Percentiles rank a stretch among this genome's conserved stretches.
Evolutionary conservation across 2,329 filamentous ascomycete species (phyloP).

Genomic region (Pleoardoris graminearum): DNA sequence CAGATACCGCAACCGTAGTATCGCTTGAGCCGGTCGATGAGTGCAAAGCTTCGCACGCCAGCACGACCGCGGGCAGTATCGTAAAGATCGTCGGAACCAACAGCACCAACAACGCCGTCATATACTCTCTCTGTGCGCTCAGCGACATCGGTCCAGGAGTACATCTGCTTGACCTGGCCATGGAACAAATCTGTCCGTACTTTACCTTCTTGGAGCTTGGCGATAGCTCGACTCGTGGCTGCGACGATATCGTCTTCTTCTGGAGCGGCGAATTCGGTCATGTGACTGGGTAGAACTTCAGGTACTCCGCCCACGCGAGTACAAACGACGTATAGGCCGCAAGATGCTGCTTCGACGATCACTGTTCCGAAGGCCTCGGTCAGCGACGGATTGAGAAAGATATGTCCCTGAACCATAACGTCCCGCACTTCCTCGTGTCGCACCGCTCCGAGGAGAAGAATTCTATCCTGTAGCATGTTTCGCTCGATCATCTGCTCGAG

Average conservation of each 20-base stretch:
- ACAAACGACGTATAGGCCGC: slow-evolving; percentile 93
- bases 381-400: slow-evolving; percentile 91
- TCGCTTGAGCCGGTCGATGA: slow-evolving; percentile 91
- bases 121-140: slow-evolving; percentile 93
- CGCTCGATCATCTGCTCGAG: slow-evolving; percentile 98
- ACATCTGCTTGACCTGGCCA: slow-evolving; percentile 97
- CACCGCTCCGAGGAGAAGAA: slow-evolving; percentile 88
- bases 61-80: slow-evolving; percentile 68
- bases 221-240: slow-evolving; percentile 88
- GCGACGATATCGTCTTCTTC: slow-evolving; percentile 93
- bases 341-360: slow-evolving; percentile 94
- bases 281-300: slow-evolving; percentile 91
- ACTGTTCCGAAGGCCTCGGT: slow-evolving; percentile 98
- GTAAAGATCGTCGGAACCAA: slow-evolving; percentile 85
- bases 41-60: slow-evolving; percentile 79
- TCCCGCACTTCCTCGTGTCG: slow-evolving; percentile 96
- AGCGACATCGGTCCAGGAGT: slow-evolving; percentile 96
- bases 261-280: slow-evolving; percentile 96
- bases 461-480: slow-evolving; percentile 88
- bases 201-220: slow-evolving; percentile 78
- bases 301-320: slow-evolving; percentile 96
- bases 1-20: slow-evolving; percentile 99
- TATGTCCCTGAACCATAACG: slow-evolving; percentile 95
- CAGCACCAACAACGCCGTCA: slow-evolving; percentile 84
- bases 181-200: slow-evolving; percentile 94